Evolutionary conservation across 371 early-diverging fungal species (phyloP).

Genomic region (Rhizopus microsporus): DNA sequence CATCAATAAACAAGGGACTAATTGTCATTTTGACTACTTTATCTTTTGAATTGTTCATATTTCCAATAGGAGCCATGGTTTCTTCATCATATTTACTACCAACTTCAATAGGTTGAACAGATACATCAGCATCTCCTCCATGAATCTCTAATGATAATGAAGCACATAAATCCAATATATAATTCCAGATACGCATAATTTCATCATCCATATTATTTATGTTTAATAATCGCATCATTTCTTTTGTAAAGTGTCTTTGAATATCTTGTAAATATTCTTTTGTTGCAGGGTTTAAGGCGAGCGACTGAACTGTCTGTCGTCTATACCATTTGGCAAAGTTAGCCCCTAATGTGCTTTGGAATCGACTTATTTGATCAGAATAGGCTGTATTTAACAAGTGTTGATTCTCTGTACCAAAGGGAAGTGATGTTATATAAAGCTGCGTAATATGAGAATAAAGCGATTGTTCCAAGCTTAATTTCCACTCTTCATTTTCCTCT

Average conservation of each 20-base stretch:
- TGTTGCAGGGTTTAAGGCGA: slow-evolving; percentile 50
- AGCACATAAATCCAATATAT: slow-evolving; percentile 37
- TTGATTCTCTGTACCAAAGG: slow-evolving; percentile 55
- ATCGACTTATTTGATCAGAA: slow-evolving; percentile 48
- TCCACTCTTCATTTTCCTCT: slow-evolving; percentile 11
- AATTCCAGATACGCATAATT: slow-evolving; percentile 35
- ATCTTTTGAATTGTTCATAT: slow-evolving; percentile 24
- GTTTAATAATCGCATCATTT: slow-evolving; percentile 21
- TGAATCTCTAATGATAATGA: slow-evolving; percentile 48
- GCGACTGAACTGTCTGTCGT: slow-evolving; percentile 50
- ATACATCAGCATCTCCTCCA: slow-evolving; percentile 50
- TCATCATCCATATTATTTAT: slow-evolving; percentile 5
- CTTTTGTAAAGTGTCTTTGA: slow-evolving; percentile 32
- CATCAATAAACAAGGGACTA: slow-evolving; percentile 49
- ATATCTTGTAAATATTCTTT: slow-evolving; percentile 43
- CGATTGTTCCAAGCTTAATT: slow-evolving; percentile 31
- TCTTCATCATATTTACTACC: slow-evolving; percentile 45
- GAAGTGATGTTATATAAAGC: slow-evolving; percentile 38
- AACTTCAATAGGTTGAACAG: slow-evolving; percentile 33
- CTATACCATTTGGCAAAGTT: slow-evolving; percentile 56
- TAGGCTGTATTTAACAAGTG: slow-evolving; percentile 49
- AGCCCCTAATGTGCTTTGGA: slow-evolving; percentile 46
- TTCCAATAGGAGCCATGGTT: slow-evolving; percentile 44
- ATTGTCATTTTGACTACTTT: slow-evolving; percentile 38
- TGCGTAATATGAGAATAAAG: slow-evolving; percentile 37